phyloP scores from a whole-genome alignment of 2,329 filamentous ascomycete species.

The Harringtonia lauricola region DNA sequence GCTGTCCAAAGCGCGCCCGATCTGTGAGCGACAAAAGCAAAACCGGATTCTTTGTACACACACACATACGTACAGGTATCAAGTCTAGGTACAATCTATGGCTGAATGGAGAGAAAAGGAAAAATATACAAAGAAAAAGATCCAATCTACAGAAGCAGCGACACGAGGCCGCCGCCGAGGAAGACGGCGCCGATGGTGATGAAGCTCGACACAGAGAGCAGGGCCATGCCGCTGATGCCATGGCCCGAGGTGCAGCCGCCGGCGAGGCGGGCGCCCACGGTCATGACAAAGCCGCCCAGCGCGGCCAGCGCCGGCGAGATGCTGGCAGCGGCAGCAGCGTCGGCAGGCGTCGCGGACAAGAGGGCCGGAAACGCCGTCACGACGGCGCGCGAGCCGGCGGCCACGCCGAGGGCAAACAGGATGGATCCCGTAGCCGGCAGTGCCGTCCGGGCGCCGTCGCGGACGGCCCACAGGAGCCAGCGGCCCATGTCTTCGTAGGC shows the following conservation, averaged over 20 bases:
- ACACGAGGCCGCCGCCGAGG: slow-evolving; percentile 27
- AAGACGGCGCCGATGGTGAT: slow-evolving; percentile 50
- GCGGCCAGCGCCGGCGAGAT: slow-evolving; percentile 29
- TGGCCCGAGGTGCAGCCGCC: slow-evolving; percentile 61
- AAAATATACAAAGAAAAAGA: background rate
- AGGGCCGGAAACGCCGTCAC: slow-evolving; percentile 2
- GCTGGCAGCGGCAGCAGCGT: slow-evolving; percentile 1
- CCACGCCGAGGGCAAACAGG: slow-evolving; percentile 18
- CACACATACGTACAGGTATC: too few species aligned
- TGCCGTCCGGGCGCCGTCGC: background rate
- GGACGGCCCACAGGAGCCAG: slow-evolving; percentile 28
- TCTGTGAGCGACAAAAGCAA: background rate
- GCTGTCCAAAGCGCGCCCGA: background rate
- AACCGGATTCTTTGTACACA: too few species aligned
- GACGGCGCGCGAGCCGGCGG: slow-evolving; percentile 14
- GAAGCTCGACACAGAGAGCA: slow-evolving; percentile 50
- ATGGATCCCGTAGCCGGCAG: slow-evolving; percentile 15
- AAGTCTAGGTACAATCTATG: too few species aligned
- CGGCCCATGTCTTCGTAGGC: slow-evolving; percentile 51
- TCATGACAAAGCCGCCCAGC: slow-evolving; percentile 44
- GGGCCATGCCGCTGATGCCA: slow-evolving; percentile 55
- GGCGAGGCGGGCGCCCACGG: slow-evolving; percentile 48
- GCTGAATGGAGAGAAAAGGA: background rate
- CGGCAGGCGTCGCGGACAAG: background rate
- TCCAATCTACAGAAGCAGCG: background rate